Percentiles rank a stretch among this genome's conserved stretches.
phyloP scores from a whole-genome alignment of 176 grass and related monocot genomes.

The Hsuehochloa calcarea region DNA sequence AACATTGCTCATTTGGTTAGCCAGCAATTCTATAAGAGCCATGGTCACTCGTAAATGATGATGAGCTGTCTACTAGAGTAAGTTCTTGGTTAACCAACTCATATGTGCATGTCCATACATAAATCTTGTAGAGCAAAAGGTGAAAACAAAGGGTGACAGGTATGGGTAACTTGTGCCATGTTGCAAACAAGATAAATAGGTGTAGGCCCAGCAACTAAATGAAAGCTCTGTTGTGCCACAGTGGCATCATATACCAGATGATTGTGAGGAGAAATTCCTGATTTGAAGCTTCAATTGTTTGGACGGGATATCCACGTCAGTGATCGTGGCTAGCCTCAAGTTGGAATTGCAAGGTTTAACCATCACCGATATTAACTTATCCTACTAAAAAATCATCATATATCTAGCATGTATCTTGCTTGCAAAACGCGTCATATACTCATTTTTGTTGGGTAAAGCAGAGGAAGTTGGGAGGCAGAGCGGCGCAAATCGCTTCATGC shows the following conservation, averaged over 20 bases:
- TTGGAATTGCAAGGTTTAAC: not conserved
- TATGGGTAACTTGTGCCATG: not conserved
- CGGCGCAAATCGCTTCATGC: conserved; percentile 26
- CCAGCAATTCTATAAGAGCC: not conserved
- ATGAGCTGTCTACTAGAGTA: not conserved
- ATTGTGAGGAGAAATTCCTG: not conserved
- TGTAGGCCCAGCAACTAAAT: conserved; percentile 24
- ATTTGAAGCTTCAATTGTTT: conserved; percentile 12
- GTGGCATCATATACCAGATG: not conserved
- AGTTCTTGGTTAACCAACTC: not conserved
- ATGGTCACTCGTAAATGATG: not conserved
- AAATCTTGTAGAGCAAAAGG: conserved; percentile 21
- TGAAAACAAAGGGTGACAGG: not conserved
- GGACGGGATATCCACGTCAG: not conserved
- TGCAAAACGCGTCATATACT: not conserved
- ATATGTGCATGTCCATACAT: not conserved
- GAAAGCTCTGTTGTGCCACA: conserved; percentile 14
- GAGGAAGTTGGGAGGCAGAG: conserved; percentile 4
- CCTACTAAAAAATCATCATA: not conserved
- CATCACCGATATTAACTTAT: not conserved
- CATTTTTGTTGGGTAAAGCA: conserved; percentile 28
- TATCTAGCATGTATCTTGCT: not conserved
- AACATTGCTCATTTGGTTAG: not conserved
- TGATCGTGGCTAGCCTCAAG: not conserved
- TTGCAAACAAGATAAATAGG: not conserved